These are phyloP conservation scores for Helotiales sp. DNA, from an alignment of 2,329 filamentous ascomycete species.

Conservation along the genomic window DNA sequence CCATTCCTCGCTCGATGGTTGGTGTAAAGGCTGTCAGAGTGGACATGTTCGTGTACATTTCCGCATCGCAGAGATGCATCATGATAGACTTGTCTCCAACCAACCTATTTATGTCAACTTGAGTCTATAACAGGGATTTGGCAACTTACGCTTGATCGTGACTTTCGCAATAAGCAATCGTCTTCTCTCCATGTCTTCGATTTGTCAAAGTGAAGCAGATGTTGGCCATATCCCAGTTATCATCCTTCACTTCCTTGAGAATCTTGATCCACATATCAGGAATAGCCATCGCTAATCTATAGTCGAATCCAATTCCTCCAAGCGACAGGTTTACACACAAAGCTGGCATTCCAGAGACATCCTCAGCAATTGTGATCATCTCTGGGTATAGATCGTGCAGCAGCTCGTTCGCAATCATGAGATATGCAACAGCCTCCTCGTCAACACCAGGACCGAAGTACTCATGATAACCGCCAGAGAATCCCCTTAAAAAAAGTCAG, in stretches of 20 bases:
- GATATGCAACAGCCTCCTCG: slow-evolving; percentile 90
- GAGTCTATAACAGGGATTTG: background rate
- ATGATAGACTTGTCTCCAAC: slow-evolving; percentile 97
- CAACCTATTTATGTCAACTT: slow-evolving; percentile 61
- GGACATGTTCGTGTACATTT: slow-evolving; percentile 99
- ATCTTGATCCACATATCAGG: slow-evolving; percentile 99
- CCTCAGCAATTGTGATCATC: slow-evolving; percentile 90
- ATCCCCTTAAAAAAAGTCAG: slow-evolving; percentile 64
- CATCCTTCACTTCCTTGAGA: slow-evolving; percentile 88
- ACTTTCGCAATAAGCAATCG: slow-evolving; percentile 95
- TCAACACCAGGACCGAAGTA: slow-evolving; percentile 92
- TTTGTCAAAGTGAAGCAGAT: slow-evolving; percentile 91
- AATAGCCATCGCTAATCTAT: slow-evolving; percentile 95
- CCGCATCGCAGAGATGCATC: slow-evolving; percentile 97
- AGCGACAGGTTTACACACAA: slow-evolving; percentile 84
- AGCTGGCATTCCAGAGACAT: slow-evolving; percentile 98
- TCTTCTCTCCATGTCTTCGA: slow-evolving; percentile 93
- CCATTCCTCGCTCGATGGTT: slow-evolving; percentile 87
- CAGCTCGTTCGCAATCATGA: slow-evolving; percentile 97
- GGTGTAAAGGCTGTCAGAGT: slow-evolving; percentile 80
- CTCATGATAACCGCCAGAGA: slow-evolving; percentile 97
- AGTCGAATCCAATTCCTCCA: slow-evolving; percentile 95
- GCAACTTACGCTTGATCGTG: slow-evolving; percentile 89
- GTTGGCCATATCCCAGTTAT: slow-evolving; percentile 83
- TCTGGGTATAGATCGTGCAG: slow-evolving; percentile 88